Conservation (phyloP, 208 protist genomes). For the Herpetomonas tarakana region DNA sequence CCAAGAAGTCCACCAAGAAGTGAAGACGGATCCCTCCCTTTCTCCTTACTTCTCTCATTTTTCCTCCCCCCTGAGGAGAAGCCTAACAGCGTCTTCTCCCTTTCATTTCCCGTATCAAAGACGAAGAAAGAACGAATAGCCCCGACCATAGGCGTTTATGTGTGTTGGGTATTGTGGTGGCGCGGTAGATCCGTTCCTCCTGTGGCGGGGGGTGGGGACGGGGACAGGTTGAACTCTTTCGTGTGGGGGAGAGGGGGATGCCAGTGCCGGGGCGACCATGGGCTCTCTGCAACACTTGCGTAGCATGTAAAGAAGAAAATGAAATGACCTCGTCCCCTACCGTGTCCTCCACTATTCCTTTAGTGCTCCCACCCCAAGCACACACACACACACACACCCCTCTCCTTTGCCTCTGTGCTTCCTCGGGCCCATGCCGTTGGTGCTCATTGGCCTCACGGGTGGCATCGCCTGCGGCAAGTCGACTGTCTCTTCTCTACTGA, state of each 20-base stretch:
- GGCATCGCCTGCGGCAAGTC: conserved; percentile 93
- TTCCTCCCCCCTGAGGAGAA: too few relatives aligned
- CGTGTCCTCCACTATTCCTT: not conserved
- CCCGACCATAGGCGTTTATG: too few relatives aligned
- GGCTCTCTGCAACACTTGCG: too few relatives aligned
- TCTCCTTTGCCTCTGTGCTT: not conserved
- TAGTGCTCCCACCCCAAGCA: too few relatives aligned
- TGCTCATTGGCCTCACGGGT: conserved; percentile 89
- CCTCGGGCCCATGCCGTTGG: conserved; percentile 27
- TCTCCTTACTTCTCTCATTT: not conserved
- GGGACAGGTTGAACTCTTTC: too few relatives aligned
- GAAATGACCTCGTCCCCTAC: too few relatives aligned
- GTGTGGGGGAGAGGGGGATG: too few relatives aligned
- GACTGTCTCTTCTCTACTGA: conserved; percentile 60
- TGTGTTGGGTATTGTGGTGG: too few relatives aligned
- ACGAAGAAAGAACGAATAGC: not conserved
- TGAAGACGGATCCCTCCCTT: not conserved
- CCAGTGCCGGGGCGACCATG: too few relatives aligned
- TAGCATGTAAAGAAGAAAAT: not conserved
- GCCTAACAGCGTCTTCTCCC: not conserved
- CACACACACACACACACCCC: not conserved
- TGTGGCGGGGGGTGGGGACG: too few relatives aligned
- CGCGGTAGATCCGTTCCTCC: too few relatives aligned
- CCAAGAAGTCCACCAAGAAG: conserved; percentile 5
- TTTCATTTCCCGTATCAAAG: not conserved